Evolutionary conservation across 2,329 filamentous ascomycete species (phyloP).

Genomic region (Aureobasidium sp.): DNA sequence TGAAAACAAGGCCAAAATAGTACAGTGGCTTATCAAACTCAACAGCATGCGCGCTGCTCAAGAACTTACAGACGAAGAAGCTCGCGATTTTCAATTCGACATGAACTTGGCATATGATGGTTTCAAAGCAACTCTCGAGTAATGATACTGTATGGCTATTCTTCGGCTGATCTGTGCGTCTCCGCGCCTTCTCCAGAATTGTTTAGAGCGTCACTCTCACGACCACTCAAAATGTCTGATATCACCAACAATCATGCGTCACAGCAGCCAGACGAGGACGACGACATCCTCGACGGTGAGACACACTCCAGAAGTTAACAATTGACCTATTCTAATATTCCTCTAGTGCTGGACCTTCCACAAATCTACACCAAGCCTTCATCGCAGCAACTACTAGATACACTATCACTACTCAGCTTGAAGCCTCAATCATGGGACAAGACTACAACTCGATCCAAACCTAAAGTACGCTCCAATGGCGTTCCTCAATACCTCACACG

Average conservation of each 20-base stretch:
- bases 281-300: constrained; percentile 25
- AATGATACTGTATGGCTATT: background rate
- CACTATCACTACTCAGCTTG: constrained; percentile 58
- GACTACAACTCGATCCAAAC: constrained; percentile 18
- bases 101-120: constrained; percentile 92
- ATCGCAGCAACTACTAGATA: constrained; percentile 52
- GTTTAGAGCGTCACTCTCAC: background rate
- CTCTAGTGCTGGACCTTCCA: constrained; percentile 65
- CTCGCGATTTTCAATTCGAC: constrained; percentile 81
- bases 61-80: constrained; percentile 78
- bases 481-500: constrained; percentile 59
- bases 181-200: constrained; percentile 11
- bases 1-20: constrained; percentile 91
- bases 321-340: constrained; percentile 1
- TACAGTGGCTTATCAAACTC: constrained; percentile 93
- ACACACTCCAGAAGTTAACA: constrained; percentile 28
- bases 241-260: constrained; percentile 12
- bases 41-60: constrained; percentile 98
- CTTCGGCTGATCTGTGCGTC: constrained; percentile 9
- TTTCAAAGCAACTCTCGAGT: constrained; percentile 68
- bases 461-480: constrained; percentile 40
- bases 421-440: constrained; percentile 60
- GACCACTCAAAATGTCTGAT: background rate
- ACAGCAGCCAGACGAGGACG: constrained; percentile 17
- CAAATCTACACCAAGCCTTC: constrained; percentile 71